A percentile compares a stretch with the other conserved stretches of the same genome.
Evolutionary conservation across 2,329 filamentous ascomycete species (phyloP).

Genomic region (Botrytis porri): DNA sequence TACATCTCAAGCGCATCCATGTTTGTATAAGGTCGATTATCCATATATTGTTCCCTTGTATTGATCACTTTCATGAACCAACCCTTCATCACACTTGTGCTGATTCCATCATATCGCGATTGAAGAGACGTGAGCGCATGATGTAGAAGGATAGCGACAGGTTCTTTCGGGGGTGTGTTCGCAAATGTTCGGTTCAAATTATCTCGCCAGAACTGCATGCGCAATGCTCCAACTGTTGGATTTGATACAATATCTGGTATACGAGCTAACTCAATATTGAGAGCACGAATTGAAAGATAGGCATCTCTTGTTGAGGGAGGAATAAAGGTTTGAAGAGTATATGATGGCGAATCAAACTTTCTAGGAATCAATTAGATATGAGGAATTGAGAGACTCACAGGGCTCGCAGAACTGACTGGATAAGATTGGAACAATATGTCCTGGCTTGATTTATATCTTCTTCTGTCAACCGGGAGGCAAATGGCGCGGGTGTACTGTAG

Average conservation of each 20-base stretch:
- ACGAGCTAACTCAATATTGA: conserved; percentile 88
- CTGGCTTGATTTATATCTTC: conserved; percentile 37
- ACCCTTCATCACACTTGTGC: conserved; percentile 54
- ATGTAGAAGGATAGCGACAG: conserved; percentile 80
- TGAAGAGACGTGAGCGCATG: conserved; percentile 65
- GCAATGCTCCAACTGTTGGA: conserved; percentile 80
- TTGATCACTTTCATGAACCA: conserved; percentile 76
- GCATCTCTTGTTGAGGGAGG: conserved; percentile 71
- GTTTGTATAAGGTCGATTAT: conserved; percentile 75
- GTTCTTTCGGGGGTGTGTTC: conserved; percentile 80
- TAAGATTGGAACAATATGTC: conserved; percentile 38
- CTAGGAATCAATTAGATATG: conserved; percentile 46
- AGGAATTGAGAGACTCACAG: not conserved
- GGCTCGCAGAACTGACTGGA: conserved; percentile 33
- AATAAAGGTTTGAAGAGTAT: conserved; percentile 81
- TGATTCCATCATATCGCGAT: conserved; percentile 41
- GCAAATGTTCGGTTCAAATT: conserved; percentile 74
- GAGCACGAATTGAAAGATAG: conserved; percentile 84
- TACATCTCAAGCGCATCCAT: conserved; percentile 78
- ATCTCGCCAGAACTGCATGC: conserved; percentile 94
- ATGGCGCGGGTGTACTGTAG: conserved; percentile 36
- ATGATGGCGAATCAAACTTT: conserved; percentile 85
- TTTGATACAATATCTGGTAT: conserved; percentile 89
- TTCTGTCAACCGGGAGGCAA: conserved; percentile 36
- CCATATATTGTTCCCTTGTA: conserved; percentile 77